Evolutionary conservation across 805 yeast species (phyloP).

Genomic region (Ogataea corticis): DNA sequence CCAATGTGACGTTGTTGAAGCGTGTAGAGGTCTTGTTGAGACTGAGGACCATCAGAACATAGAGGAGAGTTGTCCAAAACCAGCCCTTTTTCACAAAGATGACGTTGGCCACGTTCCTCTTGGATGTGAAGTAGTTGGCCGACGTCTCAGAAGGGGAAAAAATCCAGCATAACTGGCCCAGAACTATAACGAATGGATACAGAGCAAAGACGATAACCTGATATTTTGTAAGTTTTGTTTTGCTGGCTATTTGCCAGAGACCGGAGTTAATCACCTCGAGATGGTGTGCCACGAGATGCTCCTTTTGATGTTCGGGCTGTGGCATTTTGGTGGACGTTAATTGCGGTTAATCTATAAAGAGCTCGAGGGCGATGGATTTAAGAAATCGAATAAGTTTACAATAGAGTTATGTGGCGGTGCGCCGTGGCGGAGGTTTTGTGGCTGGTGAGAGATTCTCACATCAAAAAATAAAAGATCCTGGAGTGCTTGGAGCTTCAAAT

Average conservation of each 20-base stretch:
- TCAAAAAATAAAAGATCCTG: too few species aligned
- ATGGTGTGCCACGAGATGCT: slow-evolving; percentile 11
- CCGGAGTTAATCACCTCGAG: slow-evolving; percentile 8
- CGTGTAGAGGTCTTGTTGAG: slow-evolving; percentile 15
- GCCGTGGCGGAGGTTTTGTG: slow-evolving; percentile 1
- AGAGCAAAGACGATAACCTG: slow-evolving; percentile 12
- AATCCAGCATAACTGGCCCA: slow-evolving; percentile 52
- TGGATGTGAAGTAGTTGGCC: slow-evolving; percentile 54
- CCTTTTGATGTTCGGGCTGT: not conserved
- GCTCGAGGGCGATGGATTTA: too few species aligned
- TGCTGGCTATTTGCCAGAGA: slow-evolving; percentile 8
- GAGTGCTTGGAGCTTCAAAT: not conserved
- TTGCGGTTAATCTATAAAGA: too few species aligned
- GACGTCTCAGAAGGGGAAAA: slow-evolving; percentile 47
- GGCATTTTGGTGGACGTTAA: too few species aligned
- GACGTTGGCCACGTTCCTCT: slow-evolving; percentile 69
- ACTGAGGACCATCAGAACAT: slow-evolving; percentile 19
- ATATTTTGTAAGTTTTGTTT: slow-evolving; percentile 11
- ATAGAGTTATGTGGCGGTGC: slow-evolving; percentile 3
- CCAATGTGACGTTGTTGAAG: slow-evolving; percentile 7
- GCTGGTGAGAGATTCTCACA: not conserved
- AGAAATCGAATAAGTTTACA: too few species aligned
- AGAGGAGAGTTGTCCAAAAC: slow-evolving; percentile 76
- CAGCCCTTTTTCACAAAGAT: slow-evolving; percentile 87
- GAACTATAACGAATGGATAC: slow-evolving; percentile 42